Percentiles rank a stretch among this genome's conserved stretches.
Conservation (phyloP, 129 eudicot genomes). For the Pittosporum tobira region DNA sequence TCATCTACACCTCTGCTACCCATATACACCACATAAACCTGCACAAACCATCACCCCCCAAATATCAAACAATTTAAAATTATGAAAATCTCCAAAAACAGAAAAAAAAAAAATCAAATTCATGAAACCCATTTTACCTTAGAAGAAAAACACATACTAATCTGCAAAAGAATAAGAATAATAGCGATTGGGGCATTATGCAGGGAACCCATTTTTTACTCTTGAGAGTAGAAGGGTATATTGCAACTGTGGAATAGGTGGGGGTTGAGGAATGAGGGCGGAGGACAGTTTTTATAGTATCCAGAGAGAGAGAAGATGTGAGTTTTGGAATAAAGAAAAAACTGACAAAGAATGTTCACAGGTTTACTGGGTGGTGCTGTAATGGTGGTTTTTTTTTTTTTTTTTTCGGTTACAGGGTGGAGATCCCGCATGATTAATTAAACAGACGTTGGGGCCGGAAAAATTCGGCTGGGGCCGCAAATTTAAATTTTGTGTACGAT, state of each 20-base stretch:
- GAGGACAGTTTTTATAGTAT: slow-evolving; percentile 16
- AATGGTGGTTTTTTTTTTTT: too few relatives aligned
- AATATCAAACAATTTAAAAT: background rate
- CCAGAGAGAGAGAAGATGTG: slow-evolving; percentile 9
- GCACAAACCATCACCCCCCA: slow-evolving; percentile 2
- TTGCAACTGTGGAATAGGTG: slow-evolving; percentile 11
- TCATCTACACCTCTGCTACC: slow-evolving; percentile 40
- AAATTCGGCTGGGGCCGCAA: too few relatives aligned
- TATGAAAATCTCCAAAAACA: background rate
- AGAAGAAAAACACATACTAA: slow-evolving; percentile 29
- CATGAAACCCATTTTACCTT: slow-evolving; percentile 28
- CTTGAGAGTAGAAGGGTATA: slow-evolving; percentile 12
- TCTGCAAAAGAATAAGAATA: slow-evolving; percentile 24
- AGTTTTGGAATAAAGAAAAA: background rate
- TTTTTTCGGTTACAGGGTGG: too few relatives aligned
- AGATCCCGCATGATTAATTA: slow-evolving; percentile 7
- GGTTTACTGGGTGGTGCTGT: slow-evolving; percentile 20
- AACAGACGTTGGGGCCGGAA: too few relatives aligned
- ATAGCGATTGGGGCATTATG: slow-evolving; percentile 4
- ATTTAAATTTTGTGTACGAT: too few relatives aligned
- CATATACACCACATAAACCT: slow-evolving; percentile 87
- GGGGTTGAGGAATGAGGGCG: too few relatives aligned
- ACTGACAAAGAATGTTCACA: slow-evolving; percentile 37
- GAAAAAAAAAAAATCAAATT: slow-evolving; percentile 3
- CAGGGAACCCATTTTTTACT: slow-evolving; percentile 38